Evolutionary conservation across 2,329 filamentous ascomycete species (phyloP).

Genomic region (Aspergillus jensenii): DNA sequence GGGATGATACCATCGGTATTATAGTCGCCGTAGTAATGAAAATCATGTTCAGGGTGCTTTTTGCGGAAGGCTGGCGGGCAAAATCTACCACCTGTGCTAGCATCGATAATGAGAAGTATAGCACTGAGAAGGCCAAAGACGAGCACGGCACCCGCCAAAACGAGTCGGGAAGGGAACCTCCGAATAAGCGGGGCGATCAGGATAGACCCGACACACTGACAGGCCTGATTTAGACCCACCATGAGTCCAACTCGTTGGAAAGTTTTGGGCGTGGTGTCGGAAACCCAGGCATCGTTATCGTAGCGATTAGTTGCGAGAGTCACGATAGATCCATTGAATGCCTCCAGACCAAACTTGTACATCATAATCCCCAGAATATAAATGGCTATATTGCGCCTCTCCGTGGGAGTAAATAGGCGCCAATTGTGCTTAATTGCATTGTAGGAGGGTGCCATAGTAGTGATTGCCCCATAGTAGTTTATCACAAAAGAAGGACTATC

Average conservation of each 20-base stretch:
- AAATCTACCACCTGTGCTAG: constrained; percentile 16
- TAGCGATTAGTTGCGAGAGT: constrained; percentile 17
- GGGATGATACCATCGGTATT: constrained; percentile 18
- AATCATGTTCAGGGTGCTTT: constrained; percentile 15
- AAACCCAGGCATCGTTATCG: constrained; percentile 16
- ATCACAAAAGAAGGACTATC: neutral
- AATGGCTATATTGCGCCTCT: constrained; percentile 12
- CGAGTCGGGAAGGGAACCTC: constrained; percentile 15
- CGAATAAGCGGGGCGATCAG: constrained; percentile 17
- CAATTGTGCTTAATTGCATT: constrained; percentile 10
- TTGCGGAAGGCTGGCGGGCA: constrained; percentile 7
- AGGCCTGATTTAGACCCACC: constrained; percentile 17
- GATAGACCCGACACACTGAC: constrained; percentile 19
- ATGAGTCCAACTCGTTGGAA: constrained; percentile 19
- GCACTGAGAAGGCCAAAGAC: constrained; percentile 16
- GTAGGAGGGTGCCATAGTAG: constrained; percentile 14
- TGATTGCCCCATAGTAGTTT: constrained; percentile 9
- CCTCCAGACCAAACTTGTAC: constrained; percentile 18
- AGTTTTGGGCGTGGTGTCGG: constrained; percentile 12
- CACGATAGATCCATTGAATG: constrained; percentile 18
- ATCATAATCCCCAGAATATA: constrained; percentile 18
- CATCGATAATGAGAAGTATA: constrained; percentile 17
- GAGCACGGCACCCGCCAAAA: constrained; percentile 12
- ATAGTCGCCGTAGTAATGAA: constrained; percentile 17
- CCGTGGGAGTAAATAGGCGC: constrained; percentile 13